A percentile compares a stretch with the other conserved stretches of the same genome.
Evolutionary conservation across 179 eudicot genomes (phyloP).

Genomic region (Spergularia azorica): DNA sequence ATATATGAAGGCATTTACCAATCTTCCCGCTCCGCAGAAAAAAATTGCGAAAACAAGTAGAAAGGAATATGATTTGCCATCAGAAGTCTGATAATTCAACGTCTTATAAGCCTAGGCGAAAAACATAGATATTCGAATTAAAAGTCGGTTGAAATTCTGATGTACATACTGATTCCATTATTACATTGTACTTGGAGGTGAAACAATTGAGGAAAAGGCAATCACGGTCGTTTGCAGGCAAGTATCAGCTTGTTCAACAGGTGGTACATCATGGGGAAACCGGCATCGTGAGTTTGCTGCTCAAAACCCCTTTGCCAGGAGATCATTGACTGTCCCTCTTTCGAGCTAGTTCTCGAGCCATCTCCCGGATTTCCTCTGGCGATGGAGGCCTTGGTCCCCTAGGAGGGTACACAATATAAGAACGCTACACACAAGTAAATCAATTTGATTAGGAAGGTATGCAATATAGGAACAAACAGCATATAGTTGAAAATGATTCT

Average conservation of each 20-base stretch:
- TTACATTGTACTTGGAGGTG: background rate
- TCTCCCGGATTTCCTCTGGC: slow-evolving; percentile 88
- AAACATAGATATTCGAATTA: background rate
- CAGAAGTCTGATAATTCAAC: too few relatives aligned
- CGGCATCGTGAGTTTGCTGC: slow-evolving; percentile 5
- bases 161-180: background rate
- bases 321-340: slow-evolving; percentile 40
- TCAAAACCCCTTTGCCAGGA: slow-evolving; percentile 10
- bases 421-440: slow-evolving; percentile 43
- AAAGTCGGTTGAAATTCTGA: background rate
- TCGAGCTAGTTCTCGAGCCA: slow-evolving; percentile 84
- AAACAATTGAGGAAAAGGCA: background rate
- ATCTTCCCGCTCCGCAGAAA: too few relatives aligned
- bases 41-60: too few relatives aligned
- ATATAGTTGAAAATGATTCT: background rate
- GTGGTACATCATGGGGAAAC: background rate
- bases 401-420: slow-evolving; percentile 84
- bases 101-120: too few relatives aligned
- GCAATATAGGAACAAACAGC: background rate
- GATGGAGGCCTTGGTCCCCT: slow-evolving; percentile 81
- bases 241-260: background rate
- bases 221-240: background rate
- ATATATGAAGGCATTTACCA: too few relatives aligned
- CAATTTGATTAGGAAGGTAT: background rate
- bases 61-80: too few relatives aligned